Evolutionary conservation across 805 yeast genomes (phyloP).

Genomic region (Ogataea ganodermae): DNA sequence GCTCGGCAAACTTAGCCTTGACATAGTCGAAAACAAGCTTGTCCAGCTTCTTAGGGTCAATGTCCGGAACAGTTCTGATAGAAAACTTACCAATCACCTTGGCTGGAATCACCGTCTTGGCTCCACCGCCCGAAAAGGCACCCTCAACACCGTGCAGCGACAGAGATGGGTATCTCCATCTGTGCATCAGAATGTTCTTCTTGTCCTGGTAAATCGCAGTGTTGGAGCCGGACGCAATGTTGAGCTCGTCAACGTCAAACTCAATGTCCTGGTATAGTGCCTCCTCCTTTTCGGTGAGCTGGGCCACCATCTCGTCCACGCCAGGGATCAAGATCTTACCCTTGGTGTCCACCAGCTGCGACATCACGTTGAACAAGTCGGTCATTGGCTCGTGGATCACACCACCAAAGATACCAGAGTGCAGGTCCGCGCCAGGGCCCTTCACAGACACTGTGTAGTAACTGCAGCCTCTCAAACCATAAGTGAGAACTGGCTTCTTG

Average conservation of each 20-base stretch:
- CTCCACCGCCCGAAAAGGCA: slow-evolving; percentile 93
- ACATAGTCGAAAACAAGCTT: slow-evolving; percentile 73
- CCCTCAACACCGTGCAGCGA: slow-evolving; percentile 98
- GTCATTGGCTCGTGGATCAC: slow-evolving; percentile 96
- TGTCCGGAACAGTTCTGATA: slow-evolving; percentile 96
- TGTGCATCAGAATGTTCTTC: slow-evolving; percentile 88
- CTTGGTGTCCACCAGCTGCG: slow-evolving; percentile 72
- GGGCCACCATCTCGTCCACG: slow-evolving; percentile 91
- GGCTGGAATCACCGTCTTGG: slow-evolving; percentile 97
- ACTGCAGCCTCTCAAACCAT: slow-evolving; percentile 95
- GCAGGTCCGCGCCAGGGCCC: slow-evolving; percentile 97
- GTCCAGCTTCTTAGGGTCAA: slow-evolving; percentile 77
- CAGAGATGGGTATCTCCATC: slow-evolving; percentile 98
- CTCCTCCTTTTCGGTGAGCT: slow-evolving; percentile 79
- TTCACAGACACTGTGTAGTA: slow-evolving; percentile 80
- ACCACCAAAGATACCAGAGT: slow-evolving; percentile 97
- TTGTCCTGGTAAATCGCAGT: slow-evolving; percentile 77
- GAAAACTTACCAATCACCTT: slow-evolving; percentile 93
- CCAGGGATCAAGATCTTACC: slow-evolving; percentile 92
- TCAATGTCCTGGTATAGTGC: slow-evolving; percentile 82
- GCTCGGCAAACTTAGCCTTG: slow-evolving; percentile 60
- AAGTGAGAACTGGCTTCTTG: slow-evolving; percentile 92
- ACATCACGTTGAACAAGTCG: slow-evolving; percentile 78
- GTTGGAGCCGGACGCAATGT: slow-evolving; percentile 84
- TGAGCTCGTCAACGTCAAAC: slow-evolving; percentile 79